phyloP scores from a whole-genome alignment of 2,329 filamentous ascomycete genomes.

The Xylaria arbuscula region DNA sequence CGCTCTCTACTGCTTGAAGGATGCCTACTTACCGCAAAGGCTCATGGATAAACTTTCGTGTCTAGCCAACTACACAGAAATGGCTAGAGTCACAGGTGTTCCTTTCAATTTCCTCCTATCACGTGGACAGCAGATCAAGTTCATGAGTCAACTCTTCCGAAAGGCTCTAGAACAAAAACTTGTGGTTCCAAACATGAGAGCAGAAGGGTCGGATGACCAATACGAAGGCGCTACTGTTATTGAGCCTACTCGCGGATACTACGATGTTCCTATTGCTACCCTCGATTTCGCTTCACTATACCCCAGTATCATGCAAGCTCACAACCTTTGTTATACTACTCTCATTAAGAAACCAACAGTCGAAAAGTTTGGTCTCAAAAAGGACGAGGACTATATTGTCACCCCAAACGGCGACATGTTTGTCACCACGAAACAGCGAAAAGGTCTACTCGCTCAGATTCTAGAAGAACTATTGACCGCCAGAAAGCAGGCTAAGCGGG shows the following conservation, averaged over 20 bases:
- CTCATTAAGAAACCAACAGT: slow-evolving; percentile 82
- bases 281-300: slow-evolving; percentile 99
- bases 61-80: slow-evolving; percentile 98
- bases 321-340: slow-evolving; percentile 98
- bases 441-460: slow-evolving; percentile 94
- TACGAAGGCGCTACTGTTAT: slow-evolving; percentile 99
- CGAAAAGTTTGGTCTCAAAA: slow-evolving; percentile 79
- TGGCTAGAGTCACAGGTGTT: slow-evolving; percentile 98
- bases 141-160: slow-evolving; percentile 95
- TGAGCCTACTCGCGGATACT: slow-evolving; percentile 92
- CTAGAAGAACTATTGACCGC: slow-evolving; percentile 91
- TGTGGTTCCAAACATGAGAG: slow-evolving; percentile 87
- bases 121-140: slow-evolving; percentile 95
- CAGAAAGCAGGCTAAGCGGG: slow-evolving; percentile 93
- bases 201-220: slow-evolving; percentile 81
- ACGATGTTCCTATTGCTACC: slow-evolving; percentile 93
- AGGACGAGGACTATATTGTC: slow-evolving; percentile 95
- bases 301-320: slow-evolving; percentile 97
- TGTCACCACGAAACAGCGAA: slow-evolving; percentile 86
- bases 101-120: slow-evolving; percentile 95
- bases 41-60: slow-evolving; percentile 98
- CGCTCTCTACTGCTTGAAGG: slow-evolving; percentile 96
- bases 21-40: slow-evolving; percentile 93
- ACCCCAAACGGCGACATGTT: slow-evolving; percentile 96
- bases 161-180: slow-evolving; percentile 94